Percentiles rank a stretch among this genome's conserved stretches.
Conservation (phyloP, 306 rosid species). For the Castanopsis chinensis region DNA sequence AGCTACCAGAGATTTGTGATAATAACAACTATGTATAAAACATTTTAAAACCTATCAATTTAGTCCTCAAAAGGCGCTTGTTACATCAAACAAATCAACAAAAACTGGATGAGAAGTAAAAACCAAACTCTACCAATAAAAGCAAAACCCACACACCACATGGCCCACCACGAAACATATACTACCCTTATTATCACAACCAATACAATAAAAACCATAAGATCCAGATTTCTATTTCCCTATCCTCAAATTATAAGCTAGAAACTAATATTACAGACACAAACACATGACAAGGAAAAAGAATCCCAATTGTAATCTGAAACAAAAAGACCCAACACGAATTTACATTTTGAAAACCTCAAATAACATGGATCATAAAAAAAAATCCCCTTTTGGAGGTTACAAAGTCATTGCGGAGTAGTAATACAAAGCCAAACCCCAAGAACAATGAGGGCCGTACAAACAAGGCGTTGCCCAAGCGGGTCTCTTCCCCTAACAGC, state of each 20-base stretch:
- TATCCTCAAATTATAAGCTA: not conserved
- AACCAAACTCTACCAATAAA: no score
- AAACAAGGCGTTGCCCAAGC: constrained; percentile 56
- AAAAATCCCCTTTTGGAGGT: not conserved
- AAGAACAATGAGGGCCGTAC: constrained; percentile 58
- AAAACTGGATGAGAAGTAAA: no score
- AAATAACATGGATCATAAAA: not conserved
- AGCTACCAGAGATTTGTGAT: no score
- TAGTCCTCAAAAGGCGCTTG: not conserved
- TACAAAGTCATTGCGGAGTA: constrained; percentile 9
- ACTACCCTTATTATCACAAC: no score
- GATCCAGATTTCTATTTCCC: no score
- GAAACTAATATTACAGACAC: not conserved
- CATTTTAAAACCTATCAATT: no score
- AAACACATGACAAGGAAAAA: not conserved
- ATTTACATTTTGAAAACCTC: not conserved
- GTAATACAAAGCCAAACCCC: constrained; percentile 68
- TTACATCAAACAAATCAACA: not conserved
- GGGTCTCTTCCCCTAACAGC: constrained; percentile 66
- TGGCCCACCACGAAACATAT: no score
- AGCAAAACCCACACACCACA: no score
- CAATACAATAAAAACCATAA: not conserved
- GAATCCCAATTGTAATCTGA: not conserved
- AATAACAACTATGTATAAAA: no score
- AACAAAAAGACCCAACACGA: not conserved